Percentiles rank a stretch among this genome's conserved stretches.
Evolutionary conservation across 495 filamentous ascomycete species (phyloP).

Genomic region (Penicillium turbatum): DNA sequence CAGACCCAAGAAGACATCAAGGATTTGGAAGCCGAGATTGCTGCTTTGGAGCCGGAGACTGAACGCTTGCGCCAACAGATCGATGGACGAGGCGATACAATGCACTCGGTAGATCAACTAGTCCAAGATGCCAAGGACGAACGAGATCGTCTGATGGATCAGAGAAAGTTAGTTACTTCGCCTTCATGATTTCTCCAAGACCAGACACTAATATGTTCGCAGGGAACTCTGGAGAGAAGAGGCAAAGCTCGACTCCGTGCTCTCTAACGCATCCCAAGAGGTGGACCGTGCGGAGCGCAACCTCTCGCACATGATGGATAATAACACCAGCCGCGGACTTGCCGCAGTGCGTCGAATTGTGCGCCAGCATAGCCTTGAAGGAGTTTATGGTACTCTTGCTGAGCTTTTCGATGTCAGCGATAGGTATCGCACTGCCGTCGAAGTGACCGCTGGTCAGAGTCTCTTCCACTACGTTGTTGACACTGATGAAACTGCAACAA

Average conservation of each 20-base stretch:
- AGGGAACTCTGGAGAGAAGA: conserved; percentile 84
- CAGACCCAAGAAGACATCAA: conserved; percentile 84
- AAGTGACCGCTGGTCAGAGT: conserved; percentile 87
- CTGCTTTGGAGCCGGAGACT: conserved; percentile 67
- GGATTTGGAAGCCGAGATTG: conserved; percentile 65
- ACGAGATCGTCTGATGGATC: conserved; percentile 74
- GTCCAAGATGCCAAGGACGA: conserved; percentile 76
- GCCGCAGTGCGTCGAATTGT: conserved; percentile 77
- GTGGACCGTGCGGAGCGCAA: conserved; percentile 69
- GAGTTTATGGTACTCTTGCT: conserved; percentile 89
- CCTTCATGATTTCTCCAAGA: background rate
- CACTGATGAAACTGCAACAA: conserved; percentile 80
- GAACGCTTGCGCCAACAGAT: conserved; percentile 65
- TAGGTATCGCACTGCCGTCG: conserved; percentile 83
- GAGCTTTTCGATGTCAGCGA: conserved; percentile 84
- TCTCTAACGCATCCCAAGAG: conserved; percentile 69
- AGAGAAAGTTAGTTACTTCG: conserved; percentile 61
- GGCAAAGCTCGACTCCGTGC: conserved; percentile 71
- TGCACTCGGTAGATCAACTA: conserved; percentile 64
- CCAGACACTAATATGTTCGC: conserved; percentile 11
- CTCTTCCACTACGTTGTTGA: conserved; percentile 97
- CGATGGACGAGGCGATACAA: conserved; percentile 70
- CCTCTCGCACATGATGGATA: conserved; percentile 83
- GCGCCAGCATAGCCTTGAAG: conserved; percentile 67
- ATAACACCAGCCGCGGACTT: conserved; percentile 76